phyloP scores from a whole-genome alignment of 176 grass and related monocot species.

The Calamus simplicifolius region DNA sequence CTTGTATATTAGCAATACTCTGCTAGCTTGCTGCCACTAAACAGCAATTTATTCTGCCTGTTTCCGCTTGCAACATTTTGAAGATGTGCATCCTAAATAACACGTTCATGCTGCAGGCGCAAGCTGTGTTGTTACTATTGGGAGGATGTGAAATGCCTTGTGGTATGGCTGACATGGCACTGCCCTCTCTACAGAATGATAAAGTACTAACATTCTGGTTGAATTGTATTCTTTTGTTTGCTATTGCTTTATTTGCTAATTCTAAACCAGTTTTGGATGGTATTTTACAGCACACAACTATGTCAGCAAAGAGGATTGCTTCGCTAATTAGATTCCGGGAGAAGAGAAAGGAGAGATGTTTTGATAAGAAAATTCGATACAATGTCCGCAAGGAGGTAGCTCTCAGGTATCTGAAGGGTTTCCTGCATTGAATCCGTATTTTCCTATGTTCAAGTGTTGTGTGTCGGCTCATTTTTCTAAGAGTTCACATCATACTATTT shows the following conservation, averaged over 20 bases:
- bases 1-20: too few species aligned
- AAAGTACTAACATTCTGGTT: constrained; percentile 27
- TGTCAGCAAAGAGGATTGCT: constrained; percentile 55
- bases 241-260: too few species aligned
- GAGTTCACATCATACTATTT: too few species aligned
- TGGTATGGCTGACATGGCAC: constrained; percentile 39
- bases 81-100: too few species aligned
- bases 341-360: constrained; percentile 81
- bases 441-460: too few species aligned
- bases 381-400: constrained; percentile 72
- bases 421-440: too few species aligned
- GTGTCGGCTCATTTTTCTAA: too few species aligned
- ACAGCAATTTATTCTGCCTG: not conserved
- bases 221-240: too few species aligned
- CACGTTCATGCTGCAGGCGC: constrained; percentile 41
- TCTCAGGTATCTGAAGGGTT: constrained; percentile 36
- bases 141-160: constrained; percentile 56
- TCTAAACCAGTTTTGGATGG: constrained; percentile 2
- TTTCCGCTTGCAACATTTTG: constrained; percentile 2
- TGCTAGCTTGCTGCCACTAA: not conserved
- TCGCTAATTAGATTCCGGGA: constrained; percentile 67
- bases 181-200: constrained; percentile 28
- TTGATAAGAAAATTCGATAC: constrained; percentile 68
- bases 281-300: constrained; percentile 23
- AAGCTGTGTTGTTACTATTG: constrained; percentile 60